Evolutionary conservation across 352 stramenopile species (phyloP).

Genomic region (Pythium plurisporium): DNA sequence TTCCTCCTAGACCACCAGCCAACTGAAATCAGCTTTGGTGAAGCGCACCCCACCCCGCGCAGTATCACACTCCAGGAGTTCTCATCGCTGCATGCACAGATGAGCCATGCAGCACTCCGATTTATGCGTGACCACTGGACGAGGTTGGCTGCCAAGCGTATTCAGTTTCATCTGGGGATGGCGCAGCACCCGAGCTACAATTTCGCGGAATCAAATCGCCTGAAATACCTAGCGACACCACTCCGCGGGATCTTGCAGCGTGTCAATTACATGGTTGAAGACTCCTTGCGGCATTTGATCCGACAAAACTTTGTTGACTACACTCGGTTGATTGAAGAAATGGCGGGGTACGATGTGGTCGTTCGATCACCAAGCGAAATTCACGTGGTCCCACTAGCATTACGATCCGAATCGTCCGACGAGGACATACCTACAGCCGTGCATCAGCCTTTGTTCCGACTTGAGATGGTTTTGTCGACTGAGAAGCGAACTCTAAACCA

Average conservation of each 20-base stretch:
- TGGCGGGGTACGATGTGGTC: slow-evolving; percentile 53
- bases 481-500: slow-evolving; percentile 59
- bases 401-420: background rate
- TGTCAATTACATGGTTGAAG: slow-evolving; percentile 82
- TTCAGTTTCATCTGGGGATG: slow-evolving; percentile 58
- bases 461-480: slow-evolving; percentile 62
- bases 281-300: slow-evolving; percentile 59
- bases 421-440: slow-evolving; percentile 6
- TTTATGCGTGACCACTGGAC: slow-evolving; percentile 83
- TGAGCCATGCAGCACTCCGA: slow-evolving; percentile 62
- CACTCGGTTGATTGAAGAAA: slow-evolving; percentile 59
- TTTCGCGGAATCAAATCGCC: slow-evolving; percentile 54
- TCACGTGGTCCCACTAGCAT: slow-evolving; percentile 14
- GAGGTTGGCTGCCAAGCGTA: slow-evolving; percentile 60
- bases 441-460: slow-evolving; percentile 67
- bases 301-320: slow-evolving; percentile 69
- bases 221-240: slow-evolving; percentile 58
- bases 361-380: slow-evolving; percentile 49
- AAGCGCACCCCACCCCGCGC: slow-evolving; percentile 35
- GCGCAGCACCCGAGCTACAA: slow-evolving; percentile 60
- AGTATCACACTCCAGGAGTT: slow-evolving; percentile 78
- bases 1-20: slow-evolving; percentile 70
- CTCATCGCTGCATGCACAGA: slow-evolving; percentile 54
- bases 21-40: slow-evolving; percentile 60
- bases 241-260: slow-evolving; percentile 61